Conservation (phyloP, 1,139 yeast species). For the Sugiyamaella castrensis region DNA sequence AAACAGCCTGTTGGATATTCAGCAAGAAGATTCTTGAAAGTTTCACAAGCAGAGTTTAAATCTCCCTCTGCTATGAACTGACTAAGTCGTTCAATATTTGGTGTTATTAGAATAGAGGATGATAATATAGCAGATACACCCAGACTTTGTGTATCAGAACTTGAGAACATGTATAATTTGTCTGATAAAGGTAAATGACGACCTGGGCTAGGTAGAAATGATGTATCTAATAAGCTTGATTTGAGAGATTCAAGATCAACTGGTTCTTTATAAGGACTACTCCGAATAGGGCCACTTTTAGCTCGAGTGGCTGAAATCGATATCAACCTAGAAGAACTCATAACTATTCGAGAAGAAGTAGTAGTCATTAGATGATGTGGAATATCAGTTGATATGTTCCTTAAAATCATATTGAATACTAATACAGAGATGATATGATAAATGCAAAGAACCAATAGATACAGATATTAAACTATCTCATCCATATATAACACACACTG, state of each 20-base stretch:
- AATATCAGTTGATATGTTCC: too few species aligned
- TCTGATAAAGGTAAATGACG: slow-evolving; percentile 2
- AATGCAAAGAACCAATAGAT: too few species aligned
- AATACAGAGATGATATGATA: too few species aligned
- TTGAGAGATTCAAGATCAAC: slow-evolving; percentile 5
- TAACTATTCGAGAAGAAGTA: too few species aligned
- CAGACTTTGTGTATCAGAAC: not conserved
- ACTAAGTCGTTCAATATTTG: slow-evolving; percentile 8
- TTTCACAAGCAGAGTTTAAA: slow-evolving; percentile 7
- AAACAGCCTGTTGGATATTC: slow-evolving; percentile 8
- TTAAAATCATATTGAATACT: too few species aligned
- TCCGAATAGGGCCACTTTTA: not conserved
- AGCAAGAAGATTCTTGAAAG: slow-evolving; percentile 4
- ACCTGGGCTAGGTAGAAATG: not conserved
- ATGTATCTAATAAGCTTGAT: slow-evolving; percentile 3
- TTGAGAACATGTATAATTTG: not conserved
- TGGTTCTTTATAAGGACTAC: slow-evolving; percentile 8
- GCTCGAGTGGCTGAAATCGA: slow-evolving; percentile 1
- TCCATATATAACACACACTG: too few species aligned
- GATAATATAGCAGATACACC: slow-evolving; percentile 1
- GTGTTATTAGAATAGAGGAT: slow-evolving; percentile 1
- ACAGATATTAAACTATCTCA: too few species aligned
- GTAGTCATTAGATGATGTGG: too few species aligned
- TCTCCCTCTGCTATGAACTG: slow-evolving; percentile 7
- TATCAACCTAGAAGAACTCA: not conserved